Base-by-base conservation (phyloP, 2,329 filamentous ascomycete genomes). In the Nothomitra cinnamomea region DNA sequence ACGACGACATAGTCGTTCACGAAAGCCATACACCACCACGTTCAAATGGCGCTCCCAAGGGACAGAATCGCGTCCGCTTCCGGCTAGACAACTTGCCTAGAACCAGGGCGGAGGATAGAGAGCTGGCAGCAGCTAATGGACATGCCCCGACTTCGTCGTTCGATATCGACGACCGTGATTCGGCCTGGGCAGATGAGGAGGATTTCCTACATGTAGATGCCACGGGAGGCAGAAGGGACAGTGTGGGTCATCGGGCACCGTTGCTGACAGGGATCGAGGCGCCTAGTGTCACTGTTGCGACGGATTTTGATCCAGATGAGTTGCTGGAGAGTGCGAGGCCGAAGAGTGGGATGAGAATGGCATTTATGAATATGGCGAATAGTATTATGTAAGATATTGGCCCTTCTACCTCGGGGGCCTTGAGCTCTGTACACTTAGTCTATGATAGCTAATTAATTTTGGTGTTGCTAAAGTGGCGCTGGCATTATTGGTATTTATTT, bases 301-400 rank as follows among this genome's bases (percentile, higher is more conserved):
- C 68, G 59, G 69, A 76, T 55, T 74, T 78, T 60, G 70, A 74
- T 54, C 72, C 76, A 0, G 76, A 79, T 59, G 76, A 81, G 52
- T 68, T 78, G 56, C 64, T 82, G 54, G 77, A 80, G 59, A 73
- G 67, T 57, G 74, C 77, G 19, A 76, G 89, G 54, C 88, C 90
- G 48, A 90, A 90, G 69, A 94, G 87, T 55, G 84, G 85, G 3
- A 76, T 96, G 69, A 75, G 78, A 57, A 87, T 84, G 65, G 90
- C 92, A 2, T 96, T 98, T 61, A 95, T 96, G 88, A 98, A 98
- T 70, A 98, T 98, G 92, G 90, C 92, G 58, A 98, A 98, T 71
- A 94, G 86, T 61, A 98, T 98, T 66, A 95, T 98, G 69, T 71
- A 59, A 59, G 69, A 58, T 19, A 24, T n/a, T 25, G 6, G 10